Evolutionary conservation across 179 eudicot genomes (phyloP).

Genomic region (Sideroxylon spinosum): DNA sequence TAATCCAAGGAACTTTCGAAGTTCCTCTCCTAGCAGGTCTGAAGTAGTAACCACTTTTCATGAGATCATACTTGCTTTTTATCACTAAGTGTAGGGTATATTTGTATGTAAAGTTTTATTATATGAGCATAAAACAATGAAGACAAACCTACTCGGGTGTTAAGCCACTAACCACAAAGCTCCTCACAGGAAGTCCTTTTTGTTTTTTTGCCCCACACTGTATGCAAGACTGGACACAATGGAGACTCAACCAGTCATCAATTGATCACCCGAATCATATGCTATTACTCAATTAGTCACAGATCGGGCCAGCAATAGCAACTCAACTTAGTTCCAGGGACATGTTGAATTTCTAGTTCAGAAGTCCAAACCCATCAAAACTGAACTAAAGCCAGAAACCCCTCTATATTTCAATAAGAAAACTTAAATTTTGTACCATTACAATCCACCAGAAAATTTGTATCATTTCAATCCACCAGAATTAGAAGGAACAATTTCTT

Average conservation of each 20-base stretch:
- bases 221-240: background rate
- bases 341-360: background rate
- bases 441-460: background rate
- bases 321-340: conserved; percentile 8
- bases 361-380: background rate
- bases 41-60: too few species aligned
- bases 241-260: conserved; percentile 3
- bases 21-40: too few species aligned
- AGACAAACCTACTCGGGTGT: too few species aligned
- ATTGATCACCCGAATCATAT: background rate
- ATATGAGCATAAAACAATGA: too few species aligned
- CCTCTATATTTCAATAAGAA: background rate
- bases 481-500: background rate
- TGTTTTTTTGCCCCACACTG: background rate
- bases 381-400: conserved; percentile 14
- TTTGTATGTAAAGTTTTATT: too few species aligned
- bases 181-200: too few species aligned
- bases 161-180: too few species aligned
- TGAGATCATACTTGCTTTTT: too few species aligned
- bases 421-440: background rate
- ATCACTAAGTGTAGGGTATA: too few species aligned
- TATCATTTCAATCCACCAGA: background rate
- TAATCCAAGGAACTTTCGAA: too few species aligned
- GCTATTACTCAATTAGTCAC: background rate
- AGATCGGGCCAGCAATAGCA: background rate